A percentile compares a stretch with the other conserved stretches of the same genome.
Conservation (phyloP, 2,329 filamentous ascomycete species). For the Talaromyces islandicus region DNA sequence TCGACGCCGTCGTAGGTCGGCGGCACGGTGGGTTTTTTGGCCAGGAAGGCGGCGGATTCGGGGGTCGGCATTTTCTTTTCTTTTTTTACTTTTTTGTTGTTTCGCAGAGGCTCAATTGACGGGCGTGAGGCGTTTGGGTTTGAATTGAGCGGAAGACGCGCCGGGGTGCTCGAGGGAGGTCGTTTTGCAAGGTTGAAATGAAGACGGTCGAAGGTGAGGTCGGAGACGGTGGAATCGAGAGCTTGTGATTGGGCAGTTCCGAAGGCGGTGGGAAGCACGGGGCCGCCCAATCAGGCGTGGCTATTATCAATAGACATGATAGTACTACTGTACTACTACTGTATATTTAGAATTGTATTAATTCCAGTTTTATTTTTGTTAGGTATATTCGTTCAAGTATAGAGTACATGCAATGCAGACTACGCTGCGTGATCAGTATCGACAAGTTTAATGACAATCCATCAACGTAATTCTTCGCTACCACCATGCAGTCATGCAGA, state of each 20-base stretch:
- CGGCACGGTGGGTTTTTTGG: slow-evolving; percentile 59
- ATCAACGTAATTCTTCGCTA: background rate
- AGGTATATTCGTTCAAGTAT: background rate
- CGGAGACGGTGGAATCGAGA: background rate
- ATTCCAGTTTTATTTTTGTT: background rate
- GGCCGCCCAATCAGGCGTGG: background rate
- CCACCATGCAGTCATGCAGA: background rate
- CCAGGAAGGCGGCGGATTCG: slow-evolving; percentile 58
- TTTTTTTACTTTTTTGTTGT: background rate
- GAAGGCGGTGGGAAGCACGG: background rate
- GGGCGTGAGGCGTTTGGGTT: background rate
- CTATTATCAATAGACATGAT: background rate
- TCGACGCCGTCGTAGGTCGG: slow-evolving; percentile 63
- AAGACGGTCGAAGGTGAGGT: background rate
- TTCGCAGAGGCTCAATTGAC: background rate
- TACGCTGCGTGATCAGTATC: background rate
- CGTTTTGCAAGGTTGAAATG: background rate
- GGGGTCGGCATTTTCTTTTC: slow-evolving; percentile 54
- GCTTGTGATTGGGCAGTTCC: background rate
- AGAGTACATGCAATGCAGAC: background rate
- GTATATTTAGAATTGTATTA: background rate
- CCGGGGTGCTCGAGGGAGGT: background rate
- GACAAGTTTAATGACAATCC: background rate
- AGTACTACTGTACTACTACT: too few species aligned
- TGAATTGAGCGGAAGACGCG: background rate